Conservation (phyloP, 2,329 filamentous ascomycete species). For the Coniochaeta prunicola region DNA sequence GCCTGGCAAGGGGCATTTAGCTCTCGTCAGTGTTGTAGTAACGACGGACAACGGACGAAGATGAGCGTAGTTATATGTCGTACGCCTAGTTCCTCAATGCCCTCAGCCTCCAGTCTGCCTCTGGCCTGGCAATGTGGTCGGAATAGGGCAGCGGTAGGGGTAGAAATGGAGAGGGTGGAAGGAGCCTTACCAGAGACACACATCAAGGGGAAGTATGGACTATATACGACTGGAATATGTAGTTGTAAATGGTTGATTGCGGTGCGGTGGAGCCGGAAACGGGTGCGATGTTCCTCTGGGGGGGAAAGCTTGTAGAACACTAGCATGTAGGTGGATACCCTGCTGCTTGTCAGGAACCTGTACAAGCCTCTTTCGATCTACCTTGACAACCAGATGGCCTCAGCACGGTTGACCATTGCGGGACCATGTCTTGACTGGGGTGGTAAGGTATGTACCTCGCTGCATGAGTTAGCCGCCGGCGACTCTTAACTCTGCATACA, state of each 20-base stretch:
- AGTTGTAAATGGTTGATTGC: background rate
- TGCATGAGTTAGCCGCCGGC: conserved; percentile 1
- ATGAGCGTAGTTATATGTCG: conserved; percentile 2
- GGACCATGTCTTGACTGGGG: background rate
- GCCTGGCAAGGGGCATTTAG: conserved; percentile 8
- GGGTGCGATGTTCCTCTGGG: background rate
- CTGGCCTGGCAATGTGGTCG: conserved; percentile 2
- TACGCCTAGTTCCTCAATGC: background rate
- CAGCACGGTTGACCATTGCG: background rate
- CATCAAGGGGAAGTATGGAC: background rate
- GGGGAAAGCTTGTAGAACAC: background rate
- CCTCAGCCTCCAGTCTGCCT: conserved; percentile 1
- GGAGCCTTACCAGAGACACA: conserved; percentile 2
- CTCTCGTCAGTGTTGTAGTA: background rate
- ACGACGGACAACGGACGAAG: background rate
- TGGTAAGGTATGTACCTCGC: background rate
- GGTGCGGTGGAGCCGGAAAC: background rate
- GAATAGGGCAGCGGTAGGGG: background rate
- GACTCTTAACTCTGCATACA: conserved; percentile 1
- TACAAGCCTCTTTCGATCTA: conserved; percentile 1
- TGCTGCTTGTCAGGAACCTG: background rate
- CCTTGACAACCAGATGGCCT: background rate
- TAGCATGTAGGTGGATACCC: conserved; percentile 1
- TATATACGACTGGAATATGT: conserved; percentile 2
- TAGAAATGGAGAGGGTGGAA: background rate